phyloP scores from a whole-genome alignment of 2,329 filamentous ascomycete species.

The Cladosporium sp. region DNA sequence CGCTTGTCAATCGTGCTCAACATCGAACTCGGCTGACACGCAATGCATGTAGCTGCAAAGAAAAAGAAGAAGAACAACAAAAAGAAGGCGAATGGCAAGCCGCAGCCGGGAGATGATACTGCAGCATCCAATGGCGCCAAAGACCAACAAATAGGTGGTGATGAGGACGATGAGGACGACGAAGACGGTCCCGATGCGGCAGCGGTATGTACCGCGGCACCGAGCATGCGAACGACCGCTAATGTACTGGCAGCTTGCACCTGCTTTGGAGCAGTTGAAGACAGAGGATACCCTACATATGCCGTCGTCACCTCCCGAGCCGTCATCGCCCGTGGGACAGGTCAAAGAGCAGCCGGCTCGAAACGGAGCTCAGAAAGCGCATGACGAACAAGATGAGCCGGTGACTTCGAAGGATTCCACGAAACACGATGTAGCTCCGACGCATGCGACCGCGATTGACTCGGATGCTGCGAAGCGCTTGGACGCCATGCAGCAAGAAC shows the following conservation, averaged over 20 bases:
- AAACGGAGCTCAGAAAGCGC: conserved; percentile 20
- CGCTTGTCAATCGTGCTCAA: not conserved
- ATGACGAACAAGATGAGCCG: conserved; percentile 15
- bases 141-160: conserved; percentile 33
- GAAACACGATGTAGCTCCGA: not conserved
- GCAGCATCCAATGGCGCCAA: conserved; percentile 32
- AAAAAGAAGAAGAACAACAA: conserved; percentile 55
- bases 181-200: conserved; percentile 27
- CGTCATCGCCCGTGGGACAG: conserved; percentile 16
- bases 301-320: conserved; percentile 24
- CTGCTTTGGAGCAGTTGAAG: conserved; percentile 16
- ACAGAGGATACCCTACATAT: conserved; percentile 24
- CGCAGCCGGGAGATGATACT: conserved; percentile 35
- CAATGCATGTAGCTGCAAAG: conserved; percentile 31
- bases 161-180: conserved; percentile 39
- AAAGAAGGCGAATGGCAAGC: conserved; percentile 50
- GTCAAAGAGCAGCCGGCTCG: conserved; percentile 18
- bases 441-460: not conserved
- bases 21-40: conserved; percentile 18
- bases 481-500: conserved; percentile 75
- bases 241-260: conserved; percentile 14
- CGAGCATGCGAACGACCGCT: not conserved
- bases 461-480: conserved; percentile 51
- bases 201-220: conserved; percentile 8
- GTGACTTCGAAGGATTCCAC: not conserved